phyloP scores from a whole-genome alignment of 2,329 filamentous ascomycete species.

The Hirsutella rhossiliensis region DNA sequence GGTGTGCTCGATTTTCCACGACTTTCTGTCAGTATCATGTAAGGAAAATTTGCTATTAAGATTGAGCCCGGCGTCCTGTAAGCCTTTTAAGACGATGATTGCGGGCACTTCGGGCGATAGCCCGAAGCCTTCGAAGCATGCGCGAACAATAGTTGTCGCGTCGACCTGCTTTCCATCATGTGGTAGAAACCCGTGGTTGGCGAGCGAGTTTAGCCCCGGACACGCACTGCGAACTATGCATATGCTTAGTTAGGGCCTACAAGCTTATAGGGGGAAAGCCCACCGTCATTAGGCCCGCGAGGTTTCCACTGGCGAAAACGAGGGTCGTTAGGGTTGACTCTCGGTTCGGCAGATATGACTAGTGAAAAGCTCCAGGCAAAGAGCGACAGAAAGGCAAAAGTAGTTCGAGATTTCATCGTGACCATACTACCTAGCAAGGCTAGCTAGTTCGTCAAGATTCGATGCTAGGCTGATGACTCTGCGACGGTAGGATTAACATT shows the following conservation, averaged over 20 bases:
- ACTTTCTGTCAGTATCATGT: background rate
- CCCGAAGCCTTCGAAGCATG: background rate
- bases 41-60: background rate
- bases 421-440: no score
- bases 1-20: conserved; percentile 1
- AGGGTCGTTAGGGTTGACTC: background rate
- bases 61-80: background rate
- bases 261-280: background rate
- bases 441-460: no score
- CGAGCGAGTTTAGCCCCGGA: background rate
- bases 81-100: background rate
- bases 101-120: background rate
- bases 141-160: background rate
- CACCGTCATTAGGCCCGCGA: background rate
- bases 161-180: background rate
- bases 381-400: no score
- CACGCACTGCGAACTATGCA: background rate
- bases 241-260: background rate
- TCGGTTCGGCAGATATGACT: background rate
- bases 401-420: no score
- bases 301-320: background rate
- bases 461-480: no score
- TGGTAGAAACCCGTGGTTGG: background rate
- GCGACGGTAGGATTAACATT: no score
- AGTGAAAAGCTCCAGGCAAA: no score